phyloP scores from a whole-genome alignment of 257 asterid genomes.

The Scutellaria galericulata region DNA sequence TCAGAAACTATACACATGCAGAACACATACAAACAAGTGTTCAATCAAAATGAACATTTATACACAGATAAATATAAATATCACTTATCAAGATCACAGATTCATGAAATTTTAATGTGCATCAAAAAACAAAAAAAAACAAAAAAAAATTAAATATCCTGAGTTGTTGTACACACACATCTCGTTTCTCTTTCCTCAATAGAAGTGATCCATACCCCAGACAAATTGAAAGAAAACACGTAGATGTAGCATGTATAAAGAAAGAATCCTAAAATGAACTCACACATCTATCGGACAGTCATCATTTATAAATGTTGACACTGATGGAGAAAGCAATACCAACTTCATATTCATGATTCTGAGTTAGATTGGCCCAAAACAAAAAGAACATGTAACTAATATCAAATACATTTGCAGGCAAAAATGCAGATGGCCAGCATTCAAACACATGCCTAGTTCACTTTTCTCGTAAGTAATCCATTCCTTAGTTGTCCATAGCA shows the following conservation, averaged over 20 bases:
- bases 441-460: not conserved
- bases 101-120: not conserved
- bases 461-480: not conserved
- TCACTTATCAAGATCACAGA: not conserved
- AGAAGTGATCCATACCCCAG: not conserved
- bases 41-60: not conserved
- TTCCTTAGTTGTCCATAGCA: not conserved
- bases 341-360: constrained; percentile 1
- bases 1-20: not conserved
- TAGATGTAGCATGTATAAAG: not conserved
- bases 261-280: constrained; percentile 1
- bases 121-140: not conserved
- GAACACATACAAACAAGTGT: not conserved
- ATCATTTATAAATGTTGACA: not conserved
- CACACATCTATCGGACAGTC: not conserved
- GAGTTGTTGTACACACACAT: no score
- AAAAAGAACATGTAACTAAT: not conserved
- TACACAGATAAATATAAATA: not conserved
- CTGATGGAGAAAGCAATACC: not conserved
- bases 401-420: not conserved
- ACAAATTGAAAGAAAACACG: not conserved
- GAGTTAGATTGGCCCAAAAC: not conserved
- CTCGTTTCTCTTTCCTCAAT: not conserved
- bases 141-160: not conserved
- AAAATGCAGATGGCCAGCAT: constrained; percentile 2